A percentile compares a stretch with the other conserved stretches of the same genome.
These are phyloP conservation scores for Globisporangium barbulae DNA, from an alignment of 352 stramenopile species.

Conservation along the genomic window DNA sequence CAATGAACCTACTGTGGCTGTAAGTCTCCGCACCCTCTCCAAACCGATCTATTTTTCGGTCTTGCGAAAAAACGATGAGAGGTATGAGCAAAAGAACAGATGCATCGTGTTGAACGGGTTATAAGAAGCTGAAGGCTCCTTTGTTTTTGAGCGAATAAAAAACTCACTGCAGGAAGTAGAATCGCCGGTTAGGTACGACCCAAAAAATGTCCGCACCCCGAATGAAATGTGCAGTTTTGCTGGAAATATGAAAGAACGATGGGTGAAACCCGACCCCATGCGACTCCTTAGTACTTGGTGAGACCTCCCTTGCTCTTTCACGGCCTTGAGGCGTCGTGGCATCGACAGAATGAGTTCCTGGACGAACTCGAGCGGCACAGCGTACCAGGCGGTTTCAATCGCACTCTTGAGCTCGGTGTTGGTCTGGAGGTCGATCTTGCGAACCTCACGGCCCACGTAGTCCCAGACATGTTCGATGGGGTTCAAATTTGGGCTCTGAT, in stretches of 20 bases:
- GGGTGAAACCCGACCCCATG: neutral
- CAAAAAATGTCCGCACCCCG: conserved; percentile 7
- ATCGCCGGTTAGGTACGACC: conserved; percentile 1
- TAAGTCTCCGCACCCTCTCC: neutral
- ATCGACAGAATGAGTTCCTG: conserved; percentile 4
- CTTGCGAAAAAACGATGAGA: conserved; percentile 1
- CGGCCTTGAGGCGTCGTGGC: conserved; percentile 2
- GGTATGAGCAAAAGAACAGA: too few relatives aligned
- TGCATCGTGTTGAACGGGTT: conserved; percentile 4
- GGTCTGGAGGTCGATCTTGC: conserved; percentile 1
- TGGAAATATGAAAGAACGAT: conserved; percentile 5
- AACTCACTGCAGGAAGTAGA: neutral
- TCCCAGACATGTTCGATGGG: neutral
- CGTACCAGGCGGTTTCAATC: conserved; percentile 5
- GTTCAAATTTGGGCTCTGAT: too few relatives aligned
- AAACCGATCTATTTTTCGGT: neutral
- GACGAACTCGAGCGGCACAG: conserved; percentile 3
- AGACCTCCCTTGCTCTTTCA: conserved; percentile 2
- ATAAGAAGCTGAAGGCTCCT: conserved; percentile 5
- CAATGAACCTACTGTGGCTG: neutral
- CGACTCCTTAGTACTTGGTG: neutral
- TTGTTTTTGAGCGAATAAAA: conserved; percentile 7
- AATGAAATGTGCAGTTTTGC: conserved; percentile 6
- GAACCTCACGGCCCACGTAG: neutral
- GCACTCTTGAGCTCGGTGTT: conserved; percentile 2